Base-by-base conservation (phyloP, 768 basidiomycete species). In the Auriscalpium vulgare region DNA sequence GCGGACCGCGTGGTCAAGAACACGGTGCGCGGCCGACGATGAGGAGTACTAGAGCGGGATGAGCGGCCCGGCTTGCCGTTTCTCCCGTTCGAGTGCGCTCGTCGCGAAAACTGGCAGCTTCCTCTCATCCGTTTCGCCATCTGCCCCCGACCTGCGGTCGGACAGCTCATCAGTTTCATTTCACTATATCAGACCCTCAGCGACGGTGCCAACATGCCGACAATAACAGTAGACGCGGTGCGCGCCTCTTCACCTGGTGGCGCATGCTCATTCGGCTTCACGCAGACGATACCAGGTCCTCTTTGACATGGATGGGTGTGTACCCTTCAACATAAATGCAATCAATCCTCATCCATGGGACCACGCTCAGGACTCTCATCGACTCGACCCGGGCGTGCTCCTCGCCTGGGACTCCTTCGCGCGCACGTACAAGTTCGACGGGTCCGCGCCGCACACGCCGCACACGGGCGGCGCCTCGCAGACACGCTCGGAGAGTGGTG, bases 381-480 rank as follows among this genome's bases (percentile, higher is more conserved):
- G 89, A 92, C 70, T 91, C 89, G 2, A 92, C 90, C 5, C 88
- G 1, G 91, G 90, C 4, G 86, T 92, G n/a, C 60, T 82, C 51
- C 78, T 78, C 57, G 86, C 88, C 8, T 94, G 91, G 91, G 73
- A 79, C 50, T 80, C 72, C 47, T 93, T 90, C 66, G 75, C 78
- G 43, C 73, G 70, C 44, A 78, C 87, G 56, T 90, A 90, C 59
- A 67, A 71, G 57, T 66, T 74, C 63, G 73, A 84, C 35, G 78
- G 78, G 1, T 59, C 69, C 14, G 63, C 65, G 70, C 84, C 16
- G 78, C 79, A 4, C 79, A 84, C 61, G 73, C 78, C 8, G 82
- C 85, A 0, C 91, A 93, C 67, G 91, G 91, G 17, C 78, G 89
- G 50, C 76, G 91, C 55, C 73, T 91, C 11, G 74, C 79, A 48